Percentiles rank a stretch among this genome's conserved stretches.
These are phyloP conservation scores for Aspergillus tamarii DNA, from an alignment of 2,329 filamentous ascomycete genomes.

Conservation along the genomic window DNA sequence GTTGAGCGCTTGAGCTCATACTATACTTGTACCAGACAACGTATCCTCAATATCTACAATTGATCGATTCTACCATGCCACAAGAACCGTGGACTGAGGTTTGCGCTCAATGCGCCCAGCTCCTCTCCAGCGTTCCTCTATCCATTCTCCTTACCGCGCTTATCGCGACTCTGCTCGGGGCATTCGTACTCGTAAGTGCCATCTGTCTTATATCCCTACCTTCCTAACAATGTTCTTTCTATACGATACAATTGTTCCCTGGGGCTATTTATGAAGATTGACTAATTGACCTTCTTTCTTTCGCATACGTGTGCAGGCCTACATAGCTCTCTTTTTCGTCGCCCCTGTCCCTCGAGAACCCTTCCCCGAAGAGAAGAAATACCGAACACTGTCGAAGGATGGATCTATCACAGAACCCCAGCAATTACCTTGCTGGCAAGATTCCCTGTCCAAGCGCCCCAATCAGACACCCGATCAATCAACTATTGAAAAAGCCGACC, in stretches of 20 bases:
- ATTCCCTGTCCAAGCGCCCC: conserved; percentile 67
- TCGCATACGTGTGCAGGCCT: conserved; percentile 54
- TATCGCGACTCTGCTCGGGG: conserved; percentile 32
- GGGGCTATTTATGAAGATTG: neutral
- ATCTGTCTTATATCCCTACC: conserved; percentile 5
- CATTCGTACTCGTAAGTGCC: conserved; percentile 39
- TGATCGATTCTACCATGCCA: conserved; percentile 28
- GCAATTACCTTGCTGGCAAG: conserved; percentile 82
- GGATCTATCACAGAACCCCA: conserved; percentile 59
- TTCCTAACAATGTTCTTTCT: neutral
- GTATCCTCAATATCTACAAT: conserved; percentile 5
- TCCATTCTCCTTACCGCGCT: conserved; percentile 33
- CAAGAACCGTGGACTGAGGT: conserved; percentile 31
- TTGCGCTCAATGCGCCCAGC: conserved; percentile 37
- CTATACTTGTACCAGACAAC: conserved; percentile 10
- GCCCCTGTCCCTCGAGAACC: conserved; percentile 79
- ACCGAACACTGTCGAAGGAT: conserved; percentile 72
- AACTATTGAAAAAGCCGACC: conserved; percentile 71
- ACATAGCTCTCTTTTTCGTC: conserved; percentile 70
- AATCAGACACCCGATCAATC: conserved; percentile 46
- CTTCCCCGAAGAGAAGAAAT: conserved; percentile 79
- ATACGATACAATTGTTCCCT: neutral
- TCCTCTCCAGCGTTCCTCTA: conserved; percentile 32
- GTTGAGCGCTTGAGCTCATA: conserved; percentile 24
- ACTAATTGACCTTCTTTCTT: conserved; percentile 3